A percentile compares a stretch with the other conserved stretches of the same genome.
phyloP scores from a whole-genome alignment of 2,329 filamentous ascomycete genomes.

The Cordyceps cateniannulata region DNA sequence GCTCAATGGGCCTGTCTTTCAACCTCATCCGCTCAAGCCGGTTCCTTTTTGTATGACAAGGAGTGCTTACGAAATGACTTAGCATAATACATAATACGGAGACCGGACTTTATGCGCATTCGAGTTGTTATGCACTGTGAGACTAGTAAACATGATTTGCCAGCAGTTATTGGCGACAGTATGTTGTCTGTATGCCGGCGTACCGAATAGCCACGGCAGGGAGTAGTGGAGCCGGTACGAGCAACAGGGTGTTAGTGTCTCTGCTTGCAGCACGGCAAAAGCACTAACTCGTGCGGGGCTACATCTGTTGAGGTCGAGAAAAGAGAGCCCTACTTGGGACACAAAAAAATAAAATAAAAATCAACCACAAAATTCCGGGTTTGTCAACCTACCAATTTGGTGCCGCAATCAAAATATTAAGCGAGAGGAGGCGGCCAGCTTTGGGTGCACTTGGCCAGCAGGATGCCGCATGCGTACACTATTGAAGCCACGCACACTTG shows the following conservation, averaged over 20 bases:
- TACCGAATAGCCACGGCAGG: neutral
- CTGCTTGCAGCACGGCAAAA: neutral
- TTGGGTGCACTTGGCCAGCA: neutral
- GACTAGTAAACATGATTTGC: no score
- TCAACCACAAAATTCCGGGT: neutral
- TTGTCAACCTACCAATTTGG: neutral
- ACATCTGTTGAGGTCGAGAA: neutral
- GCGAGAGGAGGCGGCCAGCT: neutral
- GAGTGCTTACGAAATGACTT: neutral
- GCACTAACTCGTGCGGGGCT: neutral
- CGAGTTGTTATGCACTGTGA: neutral
- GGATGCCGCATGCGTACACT: slow-evolving; percentile 2
- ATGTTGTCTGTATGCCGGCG: no score
- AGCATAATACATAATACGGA: neutral
- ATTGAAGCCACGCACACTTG: neutral
- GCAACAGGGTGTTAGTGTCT: neutral
- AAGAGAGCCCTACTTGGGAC: slow-evolving; percentile 12
- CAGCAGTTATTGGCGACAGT: no score
- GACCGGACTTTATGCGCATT: neutral
- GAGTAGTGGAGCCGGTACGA: neutral
- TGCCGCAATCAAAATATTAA: slow-evolving; percentile 1
- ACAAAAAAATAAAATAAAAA: slow-evolving; percentile 7
- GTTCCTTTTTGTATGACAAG: slow-evolving; percentile 36
- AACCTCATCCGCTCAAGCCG: slow-evolving; percentile 43
- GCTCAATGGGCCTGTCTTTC: slow-evolving; percentile 38